Percentiles rank a stretch among this genome's conserved stretches.
Conservation (phyloP, 306 rosid species). For the Bauhinia variegata region DNA sequence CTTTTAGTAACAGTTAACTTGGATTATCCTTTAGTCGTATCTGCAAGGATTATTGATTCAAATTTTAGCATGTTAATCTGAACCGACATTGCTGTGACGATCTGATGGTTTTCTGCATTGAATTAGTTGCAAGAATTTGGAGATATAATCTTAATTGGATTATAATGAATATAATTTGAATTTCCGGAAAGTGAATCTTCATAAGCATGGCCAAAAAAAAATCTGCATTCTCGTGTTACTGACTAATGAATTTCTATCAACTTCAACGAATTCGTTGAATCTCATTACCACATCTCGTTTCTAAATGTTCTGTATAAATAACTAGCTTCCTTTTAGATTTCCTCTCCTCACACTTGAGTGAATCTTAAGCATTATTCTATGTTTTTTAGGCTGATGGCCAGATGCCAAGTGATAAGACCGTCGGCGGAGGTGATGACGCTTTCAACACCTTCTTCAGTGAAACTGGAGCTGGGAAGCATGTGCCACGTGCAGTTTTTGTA, state of each 20-base stretch:
- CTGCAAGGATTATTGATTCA: background rate
- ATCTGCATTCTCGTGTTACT: background rate
- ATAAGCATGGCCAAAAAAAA: background rate
- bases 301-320: background rate
- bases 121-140: background rate
- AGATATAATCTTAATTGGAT: background rate
- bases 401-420: slow-evolving; percentile 74
- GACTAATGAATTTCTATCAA: background rate
- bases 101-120: background rate
- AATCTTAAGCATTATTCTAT: slow-evolving; percentile 9
- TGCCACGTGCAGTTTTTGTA: slow-evolving; percentile 81
- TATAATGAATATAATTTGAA: background rate
- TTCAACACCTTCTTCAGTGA: slow-evolving; percentile 89
- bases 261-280: background rate
- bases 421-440: slow-evolving; percentile 83
- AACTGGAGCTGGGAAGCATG: slow-evolving; percentile 85
- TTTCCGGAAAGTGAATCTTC: background rate
- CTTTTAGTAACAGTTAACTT: too few relatives aligned
- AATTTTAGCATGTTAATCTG: background rate
- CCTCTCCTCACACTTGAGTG: background rate
- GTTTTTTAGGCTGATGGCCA: slow-evolving; percentile 71
- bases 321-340: background rate
- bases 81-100: background rate
- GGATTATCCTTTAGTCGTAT: background rate
- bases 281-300: background rate